Evolutionary conservation across 2,329 filamentous ascomycete species (phyloP).

Genomic region (Exophiala sp.): DNA sequence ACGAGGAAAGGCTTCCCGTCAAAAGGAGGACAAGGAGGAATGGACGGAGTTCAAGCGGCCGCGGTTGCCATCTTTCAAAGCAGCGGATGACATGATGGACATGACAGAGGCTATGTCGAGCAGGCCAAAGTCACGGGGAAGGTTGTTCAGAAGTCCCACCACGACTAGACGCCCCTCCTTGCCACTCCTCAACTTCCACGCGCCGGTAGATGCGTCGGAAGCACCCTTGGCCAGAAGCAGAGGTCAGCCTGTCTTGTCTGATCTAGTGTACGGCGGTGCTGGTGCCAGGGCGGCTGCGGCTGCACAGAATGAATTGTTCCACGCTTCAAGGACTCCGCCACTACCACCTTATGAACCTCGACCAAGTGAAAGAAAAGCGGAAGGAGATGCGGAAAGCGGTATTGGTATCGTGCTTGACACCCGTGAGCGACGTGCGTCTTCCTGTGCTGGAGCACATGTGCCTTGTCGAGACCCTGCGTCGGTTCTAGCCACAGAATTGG

Average conservation of each 20-base stretch:
- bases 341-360: constrained; percentile 30
- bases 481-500: constrained; percentile 57
- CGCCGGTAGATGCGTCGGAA: constrained; percentile 7
- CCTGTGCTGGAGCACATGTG: constrained; percentile 36
- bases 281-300: constrained; percentile 48
- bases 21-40: constrained; percentile 27
- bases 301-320: constrained; percentile 44
- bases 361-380: constrained; percentile 27
- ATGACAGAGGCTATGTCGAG: constrained; percentile 20
- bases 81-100: constrained; percentile 23
- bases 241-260: constrained; percentile 39
- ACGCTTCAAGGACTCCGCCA: constrained; percentile 28
- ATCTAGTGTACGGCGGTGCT: constrained; percentile 40
- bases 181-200: constrained; percentile 23
- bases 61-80: constrained; percentile 9
- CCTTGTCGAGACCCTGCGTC: constrained; percentile 51
- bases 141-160: constrained; percentile 15
- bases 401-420: constrained; percentile 42
- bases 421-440: constrained; percentile 36
- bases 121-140: constrained; percentile 17
- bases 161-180: constrained; percentile 24
- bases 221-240: constrained; percentile 27
- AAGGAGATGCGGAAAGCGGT: constrained; percentile 48
- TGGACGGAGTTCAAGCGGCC: constrained; percentile 12
- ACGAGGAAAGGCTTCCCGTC: constrained; percentile 15